Base-by-base conservation (phyloP, 2,329 filamentous ascomycete species). In the Aureobasidium sp. region DNA sequence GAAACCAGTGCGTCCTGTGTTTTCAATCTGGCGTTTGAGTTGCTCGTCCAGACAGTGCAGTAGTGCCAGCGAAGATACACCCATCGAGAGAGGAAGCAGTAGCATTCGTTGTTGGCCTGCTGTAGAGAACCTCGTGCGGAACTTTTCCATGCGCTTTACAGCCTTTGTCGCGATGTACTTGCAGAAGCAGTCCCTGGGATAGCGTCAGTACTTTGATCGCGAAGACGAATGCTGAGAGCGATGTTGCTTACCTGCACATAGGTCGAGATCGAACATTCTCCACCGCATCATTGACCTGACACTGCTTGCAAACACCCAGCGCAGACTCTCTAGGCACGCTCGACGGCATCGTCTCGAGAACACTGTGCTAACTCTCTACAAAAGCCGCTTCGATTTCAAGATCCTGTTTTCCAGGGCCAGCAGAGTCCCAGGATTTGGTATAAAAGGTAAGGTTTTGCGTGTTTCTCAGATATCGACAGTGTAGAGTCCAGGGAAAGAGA, bases 31-130 rank as follows among this genome's bases (percentile, higher is more conserved):
- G 60, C 81, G 82, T 66, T 83, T 79, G 49, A 89, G 79, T 70
- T 91, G 89, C 64, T 82, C 77, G 72, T 90, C 83, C 60, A 97
- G 78, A 25, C 96, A 81, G 68, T 93, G 84, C 34, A 96, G 79
- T 47, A 99, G 79, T 15, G 86, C 84, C 15, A 88, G 81, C 0
- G 93, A 97, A 1, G 89, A 94, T 1, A 88, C 79, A 0, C 94
- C 93, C 69, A 91, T 87, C 0, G 92, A 96, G 1, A 97, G 78
- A 6, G 91, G 90, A 22, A 96, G 78, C 20, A 96, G 78, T 52
- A 96, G 83, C 70, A 75, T 83, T 67, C 76, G 77, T 62, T 76
- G 76, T 57, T 76, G 70, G 47, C 76, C 75, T 62, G 75, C 73
- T 25, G 75, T 72, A 36, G 75, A 72, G 65, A 80, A 73, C 41